Evolutionary conservation across 1,139 yeast species (phyloP).

Genomic region (Hyphopichia fennica): DNA sequence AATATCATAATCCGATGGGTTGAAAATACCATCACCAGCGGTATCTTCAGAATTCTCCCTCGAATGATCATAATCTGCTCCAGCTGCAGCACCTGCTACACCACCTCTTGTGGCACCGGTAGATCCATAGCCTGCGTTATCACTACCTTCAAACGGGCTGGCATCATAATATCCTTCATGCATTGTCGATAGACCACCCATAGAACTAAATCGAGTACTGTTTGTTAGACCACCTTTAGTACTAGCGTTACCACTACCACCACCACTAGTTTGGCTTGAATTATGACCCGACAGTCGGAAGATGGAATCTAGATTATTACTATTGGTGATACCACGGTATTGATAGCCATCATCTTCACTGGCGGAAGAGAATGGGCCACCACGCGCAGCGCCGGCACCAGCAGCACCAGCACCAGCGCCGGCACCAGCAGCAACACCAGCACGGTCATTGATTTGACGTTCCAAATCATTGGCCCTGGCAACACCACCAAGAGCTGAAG

Average conservation of each 20-base stretch:
- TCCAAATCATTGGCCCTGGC: constrained; percentile 24
- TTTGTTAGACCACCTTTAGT: constrained; percentile 2
- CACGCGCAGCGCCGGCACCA: constrained; percentile 13
- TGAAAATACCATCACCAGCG: constrained; percentile 12
- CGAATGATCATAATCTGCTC: constrained; percentile 51
- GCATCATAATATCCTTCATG: neutral
- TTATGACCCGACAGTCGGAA: constrained; percentile 23
- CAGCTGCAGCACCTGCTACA: constrained; percentile 1
- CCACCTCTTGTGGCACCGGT: neutral
- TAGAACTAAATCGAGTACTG: neutral
- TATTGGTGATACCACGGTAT: constrained; percentile 49
- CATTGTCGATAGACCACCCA: constrained; percentile 3
- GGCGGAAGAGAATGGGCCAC: constrained; percentile 6
- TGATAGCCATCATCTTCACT: constrained; percentile 33
- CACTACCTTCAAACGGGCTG: neutral
- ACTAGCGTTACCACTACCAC: constrained; percentile 10
- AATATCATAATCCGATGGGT: constrained; percentile 14
- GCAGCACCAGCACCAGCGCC: constrained; percentile 14
- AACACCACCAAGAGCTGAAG: constrained; percentile 13
- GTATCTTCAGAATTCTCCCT: constrained; percentile 35
- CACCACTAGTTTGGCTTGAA: constrained; percentile 14
- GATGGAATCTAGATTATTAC: constrained; percentile 43
- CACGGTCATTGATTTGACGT: constrained; percentile 18
- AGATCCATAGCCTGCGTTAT: neutral
- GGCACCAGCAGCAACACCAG: constrained; percentile 11